phyloP scores from a whole-genome alignment of 2,329 filamentous ascomycete genomes.

The Trichoderma sp. region DNA sequence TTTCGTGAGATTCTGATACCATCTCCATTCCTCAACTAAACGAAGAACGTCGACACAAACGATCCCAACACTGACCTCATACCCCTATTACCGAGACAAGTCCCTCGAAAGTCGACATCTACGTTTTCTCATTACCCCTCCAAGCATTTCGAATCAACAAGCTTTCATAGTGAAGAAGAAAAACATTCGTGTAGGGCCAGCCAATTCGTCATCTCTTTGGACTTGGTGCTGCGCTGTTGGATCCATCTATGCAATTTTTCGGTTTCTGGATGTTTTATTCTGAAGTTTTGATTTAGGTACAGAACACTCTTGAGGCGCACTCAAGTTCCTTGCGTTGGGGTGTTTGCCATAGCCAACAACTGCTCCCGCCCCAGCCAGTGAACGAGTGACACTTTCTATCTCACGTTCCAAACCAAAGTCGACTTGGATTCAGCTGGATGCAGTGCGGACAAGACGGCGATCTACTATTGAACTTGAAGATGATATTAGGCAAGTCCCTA shows the following conservation, averaged over 20 bases:
- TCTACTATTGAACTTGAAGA: no score
- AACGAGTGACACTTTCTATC: no score
- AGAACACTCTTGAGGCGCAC: not conserved
- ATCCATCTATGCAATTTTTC: not conserved
- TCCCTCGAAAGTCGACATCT: not conserved
- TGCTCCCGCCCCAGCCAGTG: no score
- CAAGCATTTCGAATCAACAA: not conserved
- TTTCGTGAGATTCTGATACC: not conserved
- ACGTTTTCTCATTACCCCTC: not conserved
- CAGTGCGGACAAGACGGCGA: no score
- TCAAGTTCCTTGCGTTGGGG: no score
- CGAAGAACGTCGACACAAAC: not conserved
- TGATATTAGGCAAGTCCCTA: no score
- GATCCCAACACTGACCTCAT: not conserved
- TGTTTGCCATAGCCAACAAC: no score
- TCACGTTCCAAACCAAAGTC: no score
- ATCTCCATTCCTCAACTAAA: not conserved
- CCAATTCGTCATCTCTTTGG: not conserved
- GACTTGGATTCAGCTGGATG: no score
- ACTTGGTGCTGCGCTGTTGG: not conserved
- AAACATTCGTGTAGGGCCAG: not conserved
- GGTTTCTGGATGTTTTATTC: not conserved
- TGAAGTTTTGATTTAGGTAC: fast-evolving
- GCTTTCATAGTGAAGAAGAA: not conserved
- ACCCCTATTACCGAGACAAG: not conserved